Base-by-base conservation (phyloP, 2,329 filamentous ascomycete species). In the Exserohilum rostratum region DNA sequence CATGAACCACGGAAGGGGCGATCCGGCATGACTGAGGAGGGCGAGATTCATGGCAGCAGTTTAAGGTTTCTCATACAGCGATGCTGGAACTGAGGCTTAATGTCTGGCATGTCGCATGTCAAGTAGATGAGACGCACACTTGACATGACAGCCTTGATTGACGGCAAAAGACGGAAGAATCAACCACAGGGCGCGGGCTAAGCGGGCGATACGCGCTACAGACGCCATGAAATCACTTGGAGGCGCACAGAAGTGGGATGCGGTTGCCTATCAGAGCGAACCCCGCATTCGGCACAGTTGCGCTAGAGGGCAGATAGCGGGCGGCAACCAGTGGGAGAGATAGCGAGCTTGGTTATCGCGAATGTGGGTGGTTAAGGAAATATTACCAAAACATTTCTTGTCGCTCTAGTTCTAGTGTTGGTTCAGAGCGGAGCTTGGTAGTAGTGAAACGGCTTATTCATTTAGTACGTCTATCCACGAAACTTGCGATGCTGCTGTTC, bases 231-330 rank as follows among this genome's bases (percentile, higher is more conserved):
- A 12, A 17, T 47, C 29, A 40, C 35, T 18, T 25, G 30, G 20
- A 17, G 35, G 9, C 2, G 15, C n/a, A 47, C 10, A 33, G 18
- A 34, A 31, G 35, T 40, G 29, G 50, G 50, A 52, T 52, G 15
- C 35, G 12, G 29, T 48, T 52, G 50, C 50, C 44, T 52, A 52
- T 48, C 29, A 42, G 35, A 46, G 50, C 44, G 20, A 48, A 48
- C 50, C 50, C 50, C 50, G 50, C 50, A 52, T 48, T 52, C 13
- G 43, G 50, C 25, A 44, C 33, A 18, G 44, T 30, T 27, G 31
- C 49, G 49, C 49, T 52, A 52, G 27, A 44, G 17, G 29, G 29
- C 17, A 40, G 34, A 34, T 18, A n/a, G n/a, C n/a, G n/a, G 49
- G 9, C 25, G 27, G 29, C 12, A n/a, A 18, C 12, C 13, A 7